phyloP scores from a whole-genome alignment of 208 protist genomes.

The Acanthamoeba pearcei region DNA sequence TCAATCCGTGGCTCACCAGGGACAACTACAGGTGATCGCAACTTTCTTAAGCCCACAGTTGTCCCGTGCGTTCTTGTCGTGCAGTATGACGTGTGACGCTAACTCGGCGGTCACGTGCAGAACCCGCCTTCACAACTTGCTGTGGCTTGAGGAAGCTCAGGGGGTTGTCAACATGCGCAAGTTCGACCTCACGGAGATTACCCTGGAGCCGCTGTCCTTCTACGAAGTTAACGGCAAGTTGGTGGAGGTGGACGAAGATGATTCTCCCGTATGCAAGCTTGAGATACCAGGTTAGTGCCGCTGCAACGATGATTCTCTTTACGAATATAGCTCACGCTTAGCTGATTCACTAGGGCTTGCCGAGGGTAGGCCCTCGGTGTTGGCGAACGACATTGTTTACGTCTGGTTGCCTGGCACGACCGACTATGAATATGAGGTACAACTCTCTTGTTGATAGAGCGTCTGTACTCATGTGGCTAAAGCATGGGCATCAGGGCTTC shows the following conservation, averaged over 20 bases:
- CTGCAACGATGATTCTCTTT: not conserved
- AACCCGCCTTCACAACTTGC: not conserved
- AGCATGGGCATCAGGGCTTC: not conserved
- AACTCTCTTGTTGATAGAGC: not conserved
- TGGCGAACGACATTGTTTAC: slow-evolving; percentile 13
- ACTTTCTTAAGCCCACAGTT: no score
- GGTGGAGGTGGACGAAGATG: not conserved
- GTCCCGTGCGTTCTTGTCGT: no score
- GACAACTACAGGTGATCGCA: not conserved
- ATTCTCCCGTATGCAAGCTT: not conserved
- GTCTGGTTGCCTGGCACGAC: not conserved
- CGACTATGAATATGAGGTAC: slow-evolving; percentile 22
- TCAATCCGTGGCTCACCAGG: not conserved
- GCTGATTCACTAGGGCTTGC: not conserved
- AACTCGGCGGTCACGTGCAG: not conserved
- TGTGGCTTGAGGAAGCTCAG: slow-evolving; percentile 16
- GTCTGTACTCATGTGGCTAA: no score
- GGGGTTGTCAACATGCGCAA: slow-evolving; percentile 26
- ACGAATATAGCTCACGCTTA: not conserved
- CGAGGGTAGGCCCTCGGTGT: not conserved
- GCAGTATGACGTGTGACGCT: not conserved
- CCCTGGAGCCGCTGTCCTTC: not conserved
- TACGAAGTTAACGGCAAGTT: not conserved
- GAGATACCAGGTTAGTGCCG: not conserved
- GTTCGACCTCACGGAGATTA: not conserved